These are phyloP conservation scores for Fraxinus platypoda DNA, from an alignment of 305 asterid genomes.

Conservation along the genomic window DNA sequence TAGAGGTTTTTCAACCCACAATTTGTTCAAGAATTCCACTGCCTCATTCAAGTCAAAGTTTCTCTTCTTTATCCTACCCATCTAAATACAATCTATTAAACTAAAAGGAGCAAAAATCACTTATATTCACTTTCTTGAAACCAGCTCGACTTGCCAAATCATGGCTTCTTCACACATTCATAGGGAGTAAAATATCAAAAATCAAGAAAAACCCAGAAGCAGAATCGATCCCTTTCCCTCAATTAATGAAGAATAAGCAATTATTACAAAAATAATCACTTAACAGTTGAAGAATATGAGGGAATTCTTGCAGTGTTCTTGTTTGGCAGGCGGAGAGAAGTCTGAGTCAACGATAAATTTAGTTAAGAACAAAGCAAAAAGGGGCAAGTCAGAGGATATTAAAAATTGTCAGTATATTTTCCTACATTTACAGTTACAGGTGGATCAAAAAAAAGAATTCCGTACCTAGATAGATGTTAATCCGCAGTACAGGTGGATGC, in stretches of 20 bases:
- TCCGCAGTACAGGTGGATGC: not conserved
- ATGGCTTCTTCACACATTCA: not conserved
- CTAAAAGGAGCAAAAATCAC: not conserved
- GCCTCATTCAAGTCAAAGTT: slow-evolving; percentile 45
- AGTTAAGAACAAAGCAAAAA: not conserved
- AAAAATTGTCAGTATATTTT: not conserved
- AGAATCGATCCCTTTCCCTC: slow-evolving; percentile 19
- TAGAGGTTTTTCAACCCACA: slow-evolving; percentile 69
- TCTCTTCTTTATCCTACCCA: slow-evolving; percentile 64
- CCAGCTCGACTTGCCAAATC: slow-evolving; percentile 16
- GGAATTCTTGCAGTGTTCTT: not conserved
- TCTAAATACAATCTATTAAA: not conserved
- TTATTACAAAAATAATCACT: not conserved
- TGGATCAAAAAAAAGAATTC: not conserved
- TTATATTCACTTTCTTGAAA: slow-evolving; percentile 12
- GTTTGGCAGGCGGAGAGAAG: not conserved
- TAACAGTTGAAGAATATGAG: not conserved
- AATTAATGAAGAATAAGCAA: not conserved
- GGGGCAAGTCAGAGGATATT: too few species aligned
- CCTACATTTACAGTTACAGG: not conserved
- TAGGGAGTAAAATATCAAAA: not conserved
- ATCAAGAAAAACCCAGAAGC: slow-evolving; percentile 21
- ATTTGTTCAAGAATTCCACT: slow-evolving; percentile 48
- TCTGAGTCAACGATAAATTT: not conserved
- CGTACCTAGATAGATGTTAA: not conserved